Evolutionary conservation across 2,329 filamentous ascomycete genomes (phyloP).

Genomic region (Chaetoscypha palmicola): DNA sequence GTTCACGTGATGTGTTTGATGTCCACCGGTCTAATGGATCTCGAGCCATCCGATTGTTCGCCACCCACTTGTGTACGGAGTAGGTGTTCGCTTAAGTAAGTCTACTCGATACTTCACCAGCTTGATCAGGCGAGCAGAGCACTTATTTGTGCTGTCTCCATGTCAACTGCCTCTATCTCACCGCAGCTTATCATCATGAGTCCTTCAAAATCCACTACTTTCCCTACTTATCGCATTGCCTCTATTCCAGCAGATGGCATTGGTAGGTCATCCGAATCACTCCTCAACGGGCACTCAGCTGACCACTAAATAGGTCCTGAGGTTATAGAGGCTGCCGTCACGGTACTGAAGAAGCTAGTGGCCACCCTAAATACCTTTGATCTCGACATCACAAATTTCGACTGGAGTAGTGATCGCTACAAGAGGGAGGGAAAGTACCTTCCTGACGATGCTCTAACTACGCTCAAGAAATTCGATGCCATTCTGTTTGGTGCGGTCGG

Average conservation of each 20-base stretch:
- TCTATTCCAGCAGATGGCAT: slow-evolving; percentile 59
- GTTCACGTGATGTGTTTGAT: too few species aligned
- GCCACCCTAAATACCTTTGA: slow-evolving; percentile 49
- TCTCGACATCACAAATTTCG: slow-evolving; percentile 52
- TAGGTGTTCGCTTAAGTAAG: too few species aligned
- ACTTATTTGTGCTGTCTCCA: too few species aligned
- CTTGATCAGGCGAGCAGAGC: too few species aligned
- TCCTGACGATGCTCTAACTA: slow-evolving; percentile 48
- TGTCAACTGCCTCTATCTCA: neutral
- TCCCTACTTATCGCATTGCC: slow-evolving; percentile 42
- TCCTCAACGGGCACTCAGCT: too few species aligned
- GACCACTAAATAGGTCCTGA: too few species aligned
- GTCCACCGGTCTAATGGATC: too few species aligned
- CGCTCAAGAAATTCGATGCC: slow-evolving; percentile 48
- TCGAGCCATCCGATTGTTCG: too few species aligned
- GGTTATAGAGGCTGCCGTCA: slow-evolving; percentile 53
- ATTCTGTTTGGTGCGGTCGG: slow-evolving; percentile 56
- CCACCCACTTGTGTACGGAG: too few species aligned
- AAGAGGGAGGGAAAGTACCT: slow-evolving; percentile 53
- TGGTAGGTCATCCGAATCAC: too few species aligned
- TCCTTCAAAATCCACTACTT: neutral
- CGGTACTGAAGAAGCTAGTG: slow-evolving; percentile 50
- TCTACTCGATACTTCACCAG: too few species aligned
- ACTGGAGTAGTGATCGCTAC: slow-evolving; percentile 54
- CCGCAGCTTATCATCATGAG: neutral